These are phyloP conservation scores for Aspergillus terreus DNA, from an alignment of 2,329 filamentous ascomycete species.

Conservation along the genomic window DNA sequence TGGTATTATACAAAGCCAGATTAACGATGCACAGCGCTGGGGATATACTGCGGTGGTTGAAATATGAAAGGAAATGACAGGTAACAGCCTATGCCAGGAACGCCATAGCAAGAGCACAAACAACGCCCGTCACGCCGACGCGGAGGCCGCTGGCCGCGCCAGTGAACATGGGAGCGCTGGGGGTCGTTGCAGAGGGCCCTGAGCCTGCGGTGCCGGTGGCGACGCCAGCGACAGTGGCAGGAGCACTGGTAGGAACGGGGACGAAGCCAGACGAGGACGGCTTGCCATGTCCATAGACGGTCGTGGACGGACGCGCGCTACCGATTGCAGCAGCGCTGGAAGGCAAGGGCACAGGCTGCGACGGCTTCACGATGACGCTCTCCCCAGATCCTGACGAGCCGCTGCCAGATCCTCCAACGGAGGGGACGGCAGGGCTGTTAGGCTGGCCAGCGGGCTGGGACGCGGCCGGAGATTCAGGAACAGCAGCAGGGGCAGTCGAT, in stretches of 20 bases:
- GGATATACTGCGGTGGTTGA: neutral
- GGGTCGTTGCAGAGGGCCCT: slow-evolving; percentile 9
- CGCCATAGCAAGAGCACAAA: slow-evolving; percentile 14
- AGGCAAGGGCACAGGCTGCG: neutral
- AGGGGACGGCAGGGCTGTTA: too few relatives aligned
- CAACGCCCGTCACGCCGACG: slow-evolving; percentile 11
- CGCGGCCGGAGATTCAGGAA: neutral
- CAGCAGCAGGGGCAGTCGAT: neutral
- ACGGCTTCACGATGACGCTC: too few relatives aligned
- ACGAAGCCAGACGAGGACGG: neutral
- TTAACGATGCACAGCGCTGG: neutral
- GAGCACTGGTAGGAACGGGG: neutral
- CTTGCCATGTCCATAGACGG: neutral
- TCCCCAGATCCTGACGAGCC: too few relatives aligned
- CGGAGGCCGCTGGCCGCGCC: slow-evolving; percentile 18
- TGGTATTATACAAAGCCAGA: neutral
- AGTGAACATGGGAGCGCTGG: slow-evolving; percentile 20
- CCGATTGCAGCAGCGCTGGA: neutral
- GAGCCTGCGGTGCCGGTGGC: neutral
- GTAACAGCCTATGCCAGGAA: slow-evolving; percentile 11
- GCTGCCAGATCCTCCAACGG: too few relatives aligned
- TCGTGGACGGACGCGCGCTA: neutral
- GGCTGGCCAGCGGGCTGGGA: neutral
- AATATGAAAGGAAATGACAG: neutral
- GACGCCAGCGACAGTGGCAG: neutral